Evolutionary conservation across 305 asterid genomes (phyloP).

Genomic region (Fraxinus velutina): DNA sequence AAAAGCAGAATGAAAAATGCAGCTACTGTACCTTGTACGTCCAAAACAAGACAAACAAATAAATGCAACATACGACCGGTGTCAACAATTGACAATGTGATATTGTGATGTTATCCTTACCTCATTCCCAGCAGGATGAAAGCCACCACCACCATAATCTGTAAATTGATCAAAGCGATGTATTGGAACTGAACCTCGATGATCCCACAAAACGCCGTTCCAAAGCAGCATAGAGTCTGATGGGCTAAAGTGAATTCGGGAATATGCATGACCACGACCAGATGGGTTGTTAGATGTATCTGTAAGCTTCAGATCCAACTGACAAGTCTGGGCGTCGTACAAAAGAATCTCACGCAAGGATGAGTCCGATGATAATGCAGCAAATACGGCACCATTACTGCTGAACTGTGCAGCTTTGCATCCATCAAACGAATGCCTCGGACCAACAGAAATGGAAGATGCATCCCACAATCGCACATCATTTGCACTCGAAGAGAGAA

Average conservation of each 20-base stretch:
- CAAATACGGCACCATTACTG: conserved; percentile 67
- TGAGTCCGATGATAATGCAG: conserved; percentile 66
- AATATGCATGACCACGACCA: conserved; percentile 65
- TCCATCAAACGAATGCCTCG: conserved; percentile 78
- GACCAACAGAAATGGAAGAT: conserved; percentile 72
- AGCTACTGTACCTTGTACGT: neutral
- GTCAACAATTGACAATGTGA: neutral
- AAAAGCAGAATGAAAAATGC: neutral
- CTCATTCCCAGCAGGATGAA: conserved; percentile 99
- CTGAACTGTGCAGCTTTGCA: conserved; percentile 84
- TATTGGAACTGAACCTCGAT: conserved; percentile 61
- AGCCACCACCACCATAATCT: conserved; percentile 97
- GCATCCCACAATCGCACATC: conserved; percentile 95
- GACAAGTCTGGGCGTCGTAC: conserved; percentile 69
- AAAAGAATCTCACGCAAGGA: conserved; percentile 72
- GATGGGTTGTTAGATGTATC: conserved; percentile 49
- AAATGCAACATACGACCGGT: neutral
- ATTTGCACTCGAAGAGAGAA: conserved; percentile 79
- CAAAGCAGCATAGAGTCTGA: conserved; percentile 77
- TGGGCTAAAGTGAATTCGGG: conserved; percentile 80
- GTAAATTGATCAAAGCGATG: conserved; percentile 88
- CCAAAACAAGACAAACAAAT: neutral
- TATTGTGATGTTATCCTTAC: conserved; percentile 31
- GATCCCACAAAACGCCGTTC: conserved; percentile 97
- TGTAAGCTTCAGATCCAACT: conserved; percentile 53